Evolutionary conservation across 352 stramenopile species (phyloP).

Genomic region (Globisporangium emineosum): DNA sequence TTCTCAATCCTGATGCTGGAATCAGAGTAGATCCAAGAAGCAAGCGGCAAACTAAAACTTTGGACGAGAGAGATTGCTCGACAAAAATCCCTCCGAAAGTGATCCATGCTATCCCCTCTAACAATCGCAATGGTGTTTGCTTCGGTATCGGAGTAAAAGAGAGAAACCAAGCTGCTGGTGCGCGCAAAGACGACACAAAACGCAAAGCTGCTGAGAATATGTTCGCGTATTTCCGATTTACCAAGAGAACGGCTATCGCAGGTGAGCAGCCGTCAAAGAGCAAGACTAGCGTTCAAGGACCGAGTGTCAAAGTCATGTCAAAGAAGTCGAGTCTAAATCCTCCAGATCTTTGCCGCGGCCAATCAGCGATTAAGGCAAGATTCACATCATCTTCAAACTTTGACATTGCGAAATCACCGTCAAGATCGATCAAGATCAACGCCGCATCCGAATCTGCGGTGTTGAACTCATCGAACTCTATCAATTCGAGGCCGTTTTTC

Average conservation of each 20-base stretch:
- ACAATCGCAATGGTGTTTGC: background rate
- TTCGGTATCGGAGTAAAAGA: background rate
- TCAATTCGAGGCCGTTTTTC: conserved; percentile 19
- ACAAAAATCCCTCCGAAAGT: background rate
- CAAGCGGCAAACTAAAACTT: background rate
- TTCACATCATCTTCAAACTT: background rate
- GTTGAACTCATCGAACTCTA: background rate
- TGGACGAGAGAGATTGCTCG: background rate
- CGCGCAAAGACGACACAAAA: background rate
- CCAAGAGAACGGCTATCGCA: background rate
- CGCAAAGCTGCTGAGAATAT: conserved; percentile 11
- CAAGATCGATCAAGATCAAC: background rate
- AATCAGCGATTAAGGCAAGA: background rate
- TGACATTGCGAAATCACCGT: background rate
- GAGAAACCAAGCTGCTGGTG: background rate
- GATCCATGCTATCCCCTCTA: background rate
- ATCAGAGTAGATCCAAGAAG: background rate
- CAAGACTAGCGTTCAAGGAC: background rate
- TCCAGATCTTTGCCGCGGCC: background rate
- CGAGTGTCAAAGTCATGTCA: background rate
- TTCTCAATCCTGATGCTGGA: background rate
- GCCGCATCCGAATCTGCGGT: background rate
- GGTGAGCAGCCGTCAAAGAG: background rate
- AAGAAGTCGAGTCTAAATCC: background rate
- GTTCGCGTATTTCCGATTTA: conserved; percentile 19